A percentile compares a stretch with the other conserved stretches of the same genome.
phyloP scores from a whole-genome alignment of 2,329 filamentous ascomycete genomes.

The Drechslera avenae region DNA sequence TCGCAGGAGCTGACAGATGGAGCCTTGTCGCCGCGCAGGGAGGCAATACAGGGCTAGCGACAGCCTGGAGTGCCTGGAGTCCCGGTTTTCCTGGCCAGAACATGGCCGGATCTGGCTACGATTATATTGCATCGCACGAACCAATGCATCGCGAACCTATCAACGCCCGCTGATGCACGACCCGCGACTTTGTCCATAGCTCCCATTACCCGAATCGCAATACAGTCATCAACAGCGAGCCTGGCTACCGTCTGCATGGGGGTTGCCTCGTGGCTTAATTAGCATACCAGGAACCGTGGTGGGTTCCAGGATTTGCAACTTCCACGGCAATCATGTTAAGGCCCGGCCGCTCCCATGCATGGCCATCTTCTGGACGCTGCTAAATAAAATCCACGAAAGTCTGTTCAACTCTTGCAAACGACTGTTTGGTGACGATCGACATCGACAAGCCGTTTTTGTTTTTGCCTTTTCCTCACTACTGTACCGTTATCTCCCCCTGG shows the following conservation, averaged over 20 bases:
- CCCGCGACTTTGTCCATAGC: slow-evolving; percentile 14
- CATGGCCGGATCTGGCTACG: slow-evolving; percentile 23
- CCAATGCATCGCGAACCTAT: slow-evolving; percentile 23
- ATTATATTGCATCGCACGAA: slow-evolving; percentile 35
- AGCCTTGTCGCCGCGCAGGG: slow-evolving; percentile 8
- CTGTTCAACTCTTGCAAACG: slow-evolving; percentile 18
- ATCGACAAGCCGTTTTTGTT: slow-evolving; percentile 27
- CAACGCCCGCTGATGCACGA: slow-evolving; percentile 13
- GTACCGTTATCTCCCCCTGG: slow-evolving; percentile 10
- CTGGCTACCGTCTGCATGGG: slow-evolving; percentile 18
- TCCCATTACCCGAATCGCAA: slow-evolving; percentile 35
- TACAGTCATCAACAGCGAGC: slow-evolving; percentile 26
- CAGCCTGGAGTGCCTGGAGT: slow-evolving; percentile 15
- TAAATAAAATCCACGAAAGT: slow-evolving; percentile 20
- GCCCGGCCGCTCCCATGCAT: slow-evolving; percentile 28
- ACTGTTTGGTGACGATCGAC: slow-evolving; percentile 32
- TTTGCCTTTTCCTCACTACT: slow-evolving; percentile 21
- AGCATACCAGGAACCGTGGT: slow-evolving; percentile 30
- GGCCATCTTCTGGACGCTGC: slow-evolving; percentile 23
- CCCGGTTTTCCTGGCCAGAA: slow-evolving; percentile 26
- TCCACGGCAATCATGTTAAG: slow-evolving; percentile 37
- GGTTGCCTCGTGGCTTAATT: slow-evolving; percentile 35
- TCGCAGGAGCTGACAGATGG: slow-evolving; percentile 4
- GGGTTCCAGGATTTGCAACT: slow-evolving; percentile 34
- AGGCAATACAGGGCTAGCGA: slow-evolving; percentile 9